These are phyloP conservation scores for Trichoderma oligosporum DNA, from an alignment of 2,329 filamentous ascomycete species.

Conservation along the genomic window DNA sequence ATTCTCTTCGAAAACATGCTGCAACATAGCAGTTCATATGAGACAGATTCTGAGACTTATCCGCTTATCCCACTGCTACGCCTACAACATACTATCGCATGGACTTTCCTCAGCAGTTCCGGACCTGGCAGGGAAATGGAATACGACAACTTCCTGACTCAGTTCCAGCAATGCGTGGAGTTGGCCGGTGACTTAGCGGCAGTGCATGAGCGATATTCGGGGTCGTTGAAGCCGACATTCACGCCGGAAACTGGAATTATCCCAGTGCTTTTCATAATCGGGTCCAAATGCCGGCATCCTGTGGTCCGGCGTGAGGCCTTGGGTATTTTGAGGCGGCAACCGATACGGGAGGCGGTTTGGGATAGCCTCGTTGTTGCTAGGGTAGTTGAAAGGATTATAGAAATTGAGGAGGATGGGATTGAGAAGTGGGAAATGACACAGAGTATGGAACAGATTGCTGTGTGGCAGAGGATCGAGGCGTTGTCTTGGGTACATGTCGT, in stretches of 20 bases:
- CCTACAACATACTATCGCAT: not conserved
- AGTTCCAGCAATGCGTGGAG: not conserved
- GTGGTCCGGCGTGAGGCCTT: not conserved
- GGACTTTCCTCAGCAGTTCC: not conserved
- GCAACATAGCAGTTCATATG: not conserved
- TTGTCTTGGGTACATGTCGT: constrained; percentile 1
- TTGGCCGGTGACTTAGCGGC: not conserved
- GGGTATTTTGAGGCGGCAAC: not conserved
- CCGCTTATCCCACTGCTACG: not conserved
- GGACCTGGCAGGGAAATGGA: constrained; percentile 1
- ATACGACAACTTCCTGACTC: not conserved
- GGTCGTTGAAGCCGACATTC: not conserved
- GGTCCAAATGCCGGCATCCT: constrained; percentile 1
- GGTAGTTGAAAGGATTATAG: not conserved
- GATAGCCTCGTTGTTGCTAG: not conserved
- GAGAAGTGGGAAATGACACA: not conserved
- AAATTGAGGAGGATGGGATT: not conserved
- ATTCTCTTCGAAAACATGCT: not conserved
- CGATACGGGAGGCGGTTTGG: constrained; percentile 5
- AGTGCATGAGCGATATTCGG: constrained; percentile 1
- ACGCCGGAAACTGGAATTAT: not conserved
- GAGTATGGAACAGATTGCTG: not conserved
- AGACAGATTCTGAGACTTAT: not conserved
- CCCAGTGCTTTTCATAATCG: constrained; percentile 1
- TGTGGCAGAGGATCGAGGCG: not conserved